phyloP scores from a whole-genome alignment of 345 rosid genomes.

The Bruguiera gymnorhiza region DNA sequence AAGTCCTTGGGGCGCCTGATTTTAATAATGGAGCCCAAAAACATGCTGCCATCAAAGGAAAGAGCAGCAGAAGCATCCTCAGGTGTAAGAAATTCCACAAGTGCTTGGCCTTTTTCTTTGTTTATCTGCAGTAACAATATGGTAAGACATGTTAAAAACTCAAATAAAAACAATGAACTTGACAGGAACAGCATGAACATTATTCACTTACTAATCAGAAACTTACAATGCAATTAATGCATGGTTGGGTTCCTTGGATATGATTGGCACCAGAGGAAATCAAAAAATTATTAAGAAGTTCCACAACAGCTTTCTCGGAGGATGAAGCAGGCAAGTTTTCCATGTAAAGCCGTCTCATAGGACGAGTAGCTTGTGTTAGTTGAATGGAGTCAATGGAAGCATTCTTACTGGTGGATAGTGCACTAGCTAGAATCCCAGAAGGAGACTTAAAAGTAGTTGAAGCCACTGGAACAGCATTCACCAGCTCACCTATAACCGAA shows the following conservation, averaged over 20 bases:
- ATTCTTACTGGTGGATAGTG: slow-evolving; percentile 34
- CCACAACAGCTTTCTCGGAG: slow-evolving; percentile 74
- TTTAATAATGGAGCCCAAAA: slow-evolving; percentile 62
- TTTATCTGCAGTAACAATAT: slow-evolving; percentile 52
- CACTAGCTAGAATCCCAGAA: slow-evolving; percentile 34
- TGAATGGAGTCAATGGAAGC: slow-evolving; percentile 63
- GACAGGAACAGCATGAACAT: slow-evolving; percentile 18
- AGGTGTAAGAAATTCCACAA: slow-evolving; percentile 91
- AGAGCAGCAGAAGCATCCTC: slow-evolving; percentile 95
- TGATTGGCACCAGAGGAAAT: slow-evolving; percentile 63
- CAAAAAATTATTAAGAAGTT: slow-evolving; percentile 59
- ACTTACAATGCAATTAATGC: slow-evolving; percentile 91
- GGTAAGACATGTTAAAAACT: slow-evolving; percentile 12
- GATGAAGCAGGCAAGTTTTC: slow-evolving; percentile 77
- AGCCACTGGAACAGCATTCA: slow-evolving; percentile 36
- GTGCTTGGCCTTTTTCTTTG: slow-evolving; percentile 78
- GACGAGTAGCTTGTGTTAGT: slow-evolving; percentile 81
- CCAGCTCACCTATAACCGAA: slow-evolving; percentile 39
- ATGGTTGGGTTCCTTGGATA: slow-evolving; percentile 67
- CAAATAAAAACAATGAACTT: slow-evolving; percentile 16
- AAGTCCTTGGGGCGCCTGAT: slow-evolving; percentile 86
- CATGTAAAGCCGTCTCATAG: slow-evolving; percentile 80
- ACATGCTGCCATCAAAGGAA: slow-evolving; percentile 63
- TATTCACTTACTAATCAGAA: slow-evolving; percentile 19
- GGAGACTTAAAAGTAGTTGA: slow-evolving; percentile 39